Evolutionary conservation across 2,329 filamentous ascomycete genomes (phyloP).

Genomic region (Simplicillium sp.): DNA sequence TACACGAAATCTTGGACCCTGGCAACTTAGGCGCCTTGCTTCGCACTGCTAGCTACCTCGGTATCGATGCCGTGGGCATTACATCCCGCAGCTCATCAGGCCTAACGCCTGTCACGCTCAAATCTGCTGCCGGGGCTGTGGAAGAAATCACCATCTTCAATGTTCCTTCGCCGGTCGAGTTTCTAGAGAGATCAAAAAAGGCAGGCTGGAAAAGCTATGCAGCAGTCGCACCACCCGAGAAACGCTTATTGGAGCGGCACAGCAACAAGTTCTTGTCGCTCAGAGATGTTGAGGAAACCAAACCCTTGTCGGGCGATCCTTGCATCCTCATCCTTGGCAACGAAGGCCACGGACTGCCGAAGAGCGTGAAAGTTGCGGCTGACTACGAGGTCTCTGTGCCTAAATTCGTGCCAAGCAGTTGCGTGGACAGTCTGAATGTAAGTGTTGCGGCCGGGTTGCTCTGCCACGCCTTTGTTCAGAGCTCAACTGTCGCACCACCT

Average conservation of each 20-base stretch:
- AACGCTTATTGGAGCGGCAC: conserved; percentile 21
- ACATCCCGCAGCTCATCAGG: conserved; percentile 65
- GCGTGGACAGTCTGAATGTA: conserved; percentile 86
- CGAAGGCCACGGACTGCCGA: conserved; percentile 67
- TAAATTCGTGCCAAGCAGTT: conserved; percentile 39
- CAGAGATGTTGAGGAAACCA: conserved; percentile 35
- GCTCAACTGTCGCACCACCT: conserved; percentile 15
- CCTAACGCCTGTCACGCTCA: conserved; percentile 69
- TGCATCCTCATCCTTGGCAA: conserved; percentile 76
- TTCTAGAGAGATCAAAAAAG: conserved; percentile 57
- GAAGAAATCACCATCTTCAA: conserved; percentile 70
- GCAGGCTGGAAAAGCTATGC: conserved; percentile 81
- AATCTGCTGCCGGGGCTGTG: conserved; percentile 79
- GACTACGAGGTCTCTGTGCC: conserved; percentile 60
- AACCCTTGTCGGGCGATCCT: conserved; percentile 50
- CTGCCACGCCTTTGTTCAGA: conserved; percentile 56
- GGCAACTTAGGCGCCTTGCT: conserved; percentile 88
- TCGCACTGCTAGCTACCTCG: conserved; percentile 83
- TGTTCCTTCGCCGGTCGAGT: conserved; percentile 56
- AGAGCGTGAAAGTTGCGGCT: conserved; percentile 53
- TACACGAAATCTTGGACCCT: conserved; percentile 73
- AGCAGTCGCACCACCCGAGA: conserved; percentile 45
- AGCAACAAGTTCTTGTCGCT: conserved; percentile 37
- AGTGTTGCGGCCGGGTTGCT: conserved; percentile 78
- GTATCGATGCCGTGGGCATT: conserved; percentile 73